phyloP scores from a whole-genome alignment of 768 basidiomycete species.

The Lentinula sp. region DNA sequence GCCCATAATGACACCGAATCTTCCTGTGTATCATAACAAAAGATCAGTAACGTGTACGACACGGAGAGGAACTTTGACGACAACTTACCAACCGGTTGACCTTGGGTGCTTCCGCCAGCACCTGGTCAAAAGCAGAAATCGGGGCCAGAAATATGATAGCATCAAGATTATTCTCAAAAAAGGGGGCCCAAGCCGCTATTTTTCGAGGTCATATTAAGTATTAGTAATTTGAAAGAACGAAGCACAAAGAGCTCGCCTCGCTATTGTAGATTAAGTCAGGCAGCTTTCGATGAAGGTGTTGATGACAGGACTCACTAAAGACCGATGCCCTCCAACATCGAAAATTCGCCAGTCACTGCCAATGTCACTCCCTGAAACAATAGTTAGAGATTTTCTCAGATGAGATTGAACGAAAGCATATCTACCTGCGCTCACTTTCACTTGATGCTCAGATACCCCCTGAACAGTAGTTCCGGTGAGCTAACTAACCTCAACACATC shows the following conservation, averaged over 20 bases:
- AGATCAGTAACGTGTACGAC: not conserved
- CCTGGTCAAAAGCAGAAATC: constrained; percentile 68
- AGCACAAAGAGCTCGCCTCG: not conserved
- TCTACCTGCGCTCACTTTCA: constrained; percentile 47
- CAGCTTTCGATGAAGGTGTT: not conserved
- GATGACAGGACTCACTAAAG: constrained; percentile 34
- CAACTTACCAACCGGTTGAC: constrained; percentile 54
- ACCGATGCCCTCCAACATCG: constrained; percentile 61
- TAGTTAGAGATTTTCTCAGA: not conserved
- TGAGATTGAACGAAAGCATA: not conserved
- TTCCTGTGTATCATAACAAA: constrained; percentile 36
- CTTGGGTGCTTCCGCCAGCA: constrained; percentile 55
- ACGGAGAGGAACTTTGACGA: not conserved
- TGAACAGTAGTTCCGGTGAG: not conserved
- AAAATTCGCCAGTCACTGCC: constrained; percentile 40
- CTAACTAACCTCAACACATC: not conserved
- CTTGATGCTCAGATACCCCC: constrained; percentile 68
- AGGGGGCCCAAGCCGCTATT: constrained; percentile 51
- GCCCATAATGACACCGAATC: constrained; percentile 77
- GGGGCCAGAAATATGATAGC: constrained; percentile 70
- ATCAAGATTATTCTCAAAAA: constrained; percentile 61
- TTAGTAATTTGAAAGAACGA: not conserved
- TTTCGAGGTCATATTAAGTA: not conserved
- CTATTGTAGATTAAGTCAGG: not conserved
- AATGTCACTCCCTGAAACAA: constrained; percentile 13